These are phyloP conservation scores for Ogataea methanolica DNA, from an alignment of 805 yeast species.

Conservation along the genomic window DNA sequence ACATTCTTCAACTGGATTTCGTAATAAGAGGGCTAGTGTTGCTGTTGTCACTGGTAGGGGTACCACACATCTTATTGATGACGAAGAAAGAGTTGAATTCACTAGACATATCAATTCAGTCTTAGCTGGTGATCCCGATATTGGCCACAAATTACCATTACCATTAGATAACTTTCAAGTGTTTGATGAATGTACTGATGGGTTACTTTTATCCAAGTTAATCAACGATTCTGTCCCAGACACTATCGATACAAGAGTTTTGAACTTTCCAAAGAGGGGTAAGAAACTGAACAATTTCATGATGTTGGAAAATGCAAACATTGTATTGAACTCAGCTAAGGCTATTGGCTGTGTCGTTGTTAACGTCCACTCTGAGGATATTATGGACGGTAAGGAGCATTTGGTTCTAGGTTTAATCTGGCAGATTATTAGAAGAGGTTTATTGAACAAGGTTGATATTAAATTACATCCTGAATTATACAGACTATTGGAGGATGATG, in stretches of 20 bases:
- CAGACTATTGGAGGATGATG: slow-evolving; percentile 91
- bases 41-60: slow-evolving; percentile 87
- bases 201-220: slow-evolving; percentile 85
- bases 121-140: slow-evolving; percentile 79
- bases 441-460: slow-evolving; percentile 91
- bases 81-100: slow-evolving; percentile 93
- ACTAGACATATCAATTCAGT: slow-evolving; percentile 94
- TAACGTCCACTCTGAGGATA: slow-evolving; percentile 94
- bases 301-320: slow-evolving; percentile 95
- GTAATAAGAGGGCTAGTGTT: slow-evolving; percentile 49
- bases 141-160: slow-evolving; percentile 83
- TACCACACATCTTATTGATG: slow-evolving; percentile 93
- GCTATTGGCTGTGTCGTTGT: slow-evolving; percentile 99
- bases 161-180: slow-evolving; percentile 92
- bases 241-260: slow-evolving; percentile 95
- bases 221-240: slow-evolving; percentile 98
- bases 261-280: slow-evolving; percentile 79
- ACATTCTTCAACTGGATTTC: slow-evolving; percentile 32
- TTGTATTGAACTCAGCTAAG: slow-evolving; percentile 96
- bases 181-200: slow-evolving; percentile 95
- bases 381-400: slow-evolving; percentile 89
- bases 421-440: slow-evolving; percentile 97
- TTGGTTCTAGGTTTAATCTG: slow-evolving; percentile 87
- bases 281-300: slow-evolving; percentile 88
- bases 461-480: slow-evolving; percentile 95